A percentile compares a stretch with the other conserved stretches of the same genome.
Evolutionary conservation across 306 rosid species (phyloP).

Genomic region (Casuarina glauca): DNA sequence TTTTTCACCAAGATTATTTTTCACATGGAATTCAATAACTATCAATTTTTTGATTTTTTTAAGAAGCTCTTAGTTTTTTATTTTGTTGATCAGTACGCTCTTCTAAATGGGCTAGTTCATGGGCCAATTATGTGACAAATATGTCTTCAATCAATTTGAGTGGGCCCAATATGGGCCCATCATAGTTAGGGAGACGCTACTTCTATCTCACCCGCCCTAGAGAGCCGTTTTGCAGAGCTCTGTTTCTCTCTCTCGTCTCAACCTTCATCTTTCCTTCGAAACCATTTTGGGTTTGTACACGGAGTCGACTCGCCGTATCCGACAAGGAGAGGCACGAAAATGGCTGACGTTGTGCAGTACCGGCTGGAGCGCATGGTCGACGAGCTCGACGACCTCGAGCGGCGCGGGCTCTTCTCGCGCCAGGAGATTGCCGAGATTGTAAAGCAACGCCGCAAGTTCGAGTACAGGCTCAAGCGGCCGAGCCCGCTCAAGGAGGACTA

Average conservation of each 20-base stretch:
- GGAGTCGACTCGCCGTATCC: neutral
- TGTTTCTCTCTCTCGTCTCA: neutral
- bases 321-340: neutral
- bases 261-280: neutral
- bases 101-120: neutral
- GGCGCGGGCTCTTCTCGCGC: constrained; percentile 46
- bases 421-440: constrained; percentile 55
- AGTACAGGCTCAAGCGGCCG: constrained; percentile 59
- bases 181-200: neutral
- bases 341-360: constrained; percentile 69
- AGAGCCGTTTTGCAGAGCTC: neutral
- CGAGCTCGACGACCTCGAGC: constrained; percentile 61
- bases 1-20: too few relatives aligned
- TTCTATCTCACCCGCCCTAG: neutral
- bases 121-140: too few relatives aligned
- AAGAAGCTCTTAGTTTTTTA: too few relatives aligned
- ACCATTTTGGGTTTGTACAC: neutral
- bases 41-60: too few relatives aligned
- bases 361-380: constrained; percentile 57
- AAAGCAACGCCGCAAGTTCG: constrained; percentile 61
- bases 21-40: neutral
- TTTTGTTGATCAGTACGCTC: too few relatives aligned
- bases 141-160: too few relatives aligned
- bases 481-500: constrained; percentile 62
- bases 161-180: neutral